Conservation (phyloP, 1,284 basidiomycete genomes). For the Apiotrichum mycotoxinovorans region DNA sequence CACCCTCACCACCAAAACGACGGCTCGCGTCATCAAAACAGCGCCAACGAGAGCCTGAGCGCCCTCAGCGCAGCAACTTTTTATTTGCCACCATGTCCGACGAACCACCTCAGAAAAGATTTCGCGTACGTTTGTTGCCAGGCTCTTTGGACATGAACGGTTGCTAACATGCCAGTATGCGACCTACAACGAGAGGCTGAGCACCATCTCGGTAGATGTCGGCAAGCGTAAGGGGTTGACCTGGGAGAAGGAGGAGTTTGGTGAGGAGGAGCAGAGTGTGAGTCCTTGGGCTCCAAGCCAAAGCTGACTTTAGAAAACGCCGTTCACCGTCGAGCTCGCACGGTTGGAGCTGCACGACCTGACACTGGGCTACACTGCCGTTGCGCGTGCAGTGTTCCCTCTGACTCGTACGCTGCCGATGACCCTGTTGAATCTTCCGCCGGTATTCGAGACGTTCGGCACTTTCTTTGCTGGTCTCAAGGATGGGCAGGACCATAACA, state of each 20-base stretch:
- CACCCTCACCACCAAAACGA: neutral
- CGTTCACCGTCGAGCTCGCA: conserved; percentile 45
- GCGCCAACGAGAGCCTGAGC: neutral
- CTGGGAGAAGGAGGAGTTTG: conserved; percentile 46
- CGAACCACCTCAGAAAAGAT: conserved; percentile 44
- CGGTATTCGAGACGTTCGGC: conserved; percentile 53
- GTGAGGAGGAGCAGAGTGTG: conserved; percentile 42
- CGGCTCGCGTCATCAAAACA: neutral
- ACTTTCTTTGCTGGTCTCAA: conserved; percentile 54
- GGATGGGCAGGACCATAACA: conserved; percentile 31
- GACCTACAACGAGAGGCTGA: conserved; percentile 46
- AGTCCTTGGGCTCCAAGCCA: conserved; percentile 1
- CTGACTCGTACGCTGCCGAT: conserved; percentile 74
- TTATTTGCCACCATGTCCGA: conserved; percentile 27
- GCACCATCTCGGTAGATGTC: conserved; percentile 42
- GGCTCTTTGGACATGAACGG: too few species aligned
- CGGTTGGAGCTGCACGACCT: conserved; percentile 61
- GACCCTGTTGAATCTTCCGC: conserved; percentile 71
- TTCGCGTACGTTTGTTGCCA: conserved; percentile 31
- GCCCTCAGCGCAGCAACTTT: neutral
- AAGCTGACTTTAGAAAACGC: conserved; percentile 35
- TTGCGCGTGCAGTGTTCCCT: conserved; percentile 60
- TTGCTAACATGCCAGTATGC: conserved; percentile 32
- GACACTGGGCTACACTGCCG: conserved; percentile 67
- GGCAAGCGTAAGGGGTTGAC: conserved; percentile 42